phyloP scores from a whole-genome alignment of 192 early-diverging fungal genomes.

The Backusella westeae region DNA sequence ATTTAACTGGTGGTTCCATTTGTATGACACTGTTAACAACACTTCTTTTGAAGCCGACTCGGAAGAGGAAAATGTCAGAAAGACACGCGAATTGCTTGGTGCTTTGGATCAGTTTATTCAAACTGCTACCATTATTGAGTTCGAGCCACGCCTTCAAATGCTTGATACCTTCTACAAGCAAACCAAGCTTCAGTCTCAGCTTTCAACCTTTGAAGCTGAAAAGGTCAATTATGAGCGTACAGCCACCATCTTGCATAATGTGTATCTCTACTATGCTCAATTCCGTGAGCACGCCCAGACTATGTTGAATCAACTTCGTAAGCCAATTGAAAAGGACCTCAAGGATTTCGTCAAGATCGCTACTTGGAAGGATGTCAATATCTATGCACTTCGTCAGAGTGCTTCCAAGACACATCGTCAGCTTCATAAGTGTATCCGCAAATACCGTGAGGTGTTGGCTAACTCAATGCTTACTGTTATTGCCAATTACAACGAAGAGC shows the following conservation, averaged over 20 bases:
- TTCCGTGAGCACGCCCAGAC: constrained; percentile 57
- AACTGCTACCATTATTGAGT: constrained; percentile 76
- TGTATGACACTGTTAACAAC: constrained; percentile 60
- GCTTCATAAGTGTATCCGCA: constrained; percentile 85
- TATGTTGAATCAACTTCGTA: constrained; percentile 56
- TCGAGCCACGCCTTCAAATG: constrained; percentile 63
- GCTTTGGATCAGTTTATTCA: constrained; percentile 83
- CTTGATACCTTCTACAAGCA: constrained; percentile 24
- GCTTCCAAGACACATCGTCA: constrained; percentile 91
- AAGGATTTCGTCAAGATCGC: constrained; percentile 94
- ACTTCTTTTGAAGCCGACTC: constrained; percentile 36
- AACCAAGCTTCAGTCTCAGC: constrained; percentile 28
- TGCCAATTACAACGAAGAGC: constrained; percentile 43
- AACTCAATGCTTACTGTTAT: constrained; percentile 74
- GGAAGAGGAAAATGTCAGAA: constrained; percentile 16
- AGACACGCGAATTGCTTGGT: constrained; percentile 51
- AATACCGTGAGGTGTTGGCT: constrained; percentile 78
- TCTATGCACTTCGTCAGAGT: constrained; percentile 85
- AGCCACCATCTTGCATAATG: constrained; percentile 65
- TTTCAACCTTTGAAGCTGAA: constrained; percentile 15
- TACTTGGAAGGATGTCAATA: constrained; percentile 96
- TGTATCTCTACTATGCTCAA: constrained; percentile 79
- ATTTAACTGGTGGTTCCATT: constrained; percentile 87
- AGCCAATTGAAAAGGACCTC: constrained; percentile 85
- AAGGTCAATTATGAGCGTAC: constrained; percentile 23